Conservation (phyloP, 306 rosid species). For the Corylus americana region DNA sequence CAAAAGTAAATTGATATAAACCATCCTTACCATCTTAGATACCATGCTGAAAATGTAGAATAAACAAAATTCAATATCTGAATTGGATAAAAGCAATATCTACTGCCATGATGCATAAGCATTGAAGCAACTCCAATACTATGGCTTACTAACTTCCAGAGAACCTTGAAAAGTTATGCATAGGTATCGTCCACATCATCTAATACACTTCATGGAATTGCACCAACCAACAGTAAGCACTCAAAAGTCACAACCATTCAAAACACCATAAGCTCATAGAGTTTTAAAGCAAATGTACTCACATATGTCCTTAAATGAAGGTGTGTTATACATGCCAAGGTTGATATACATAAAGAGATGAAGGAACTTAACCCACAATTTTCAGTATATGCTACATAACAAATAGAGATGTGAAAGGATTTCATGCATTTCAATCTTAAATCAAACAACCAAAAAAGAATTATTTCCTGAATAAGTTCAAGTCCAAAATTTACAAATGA, state of each 20-base stretch:
- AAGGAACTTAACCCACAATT: neutral
- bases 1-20: slow-evolving; percentile 40
- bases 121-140: neutral
- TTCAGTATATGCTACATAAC: neutral
- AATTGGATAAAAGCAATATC: slow-evolving; percentile 16
- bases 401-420: neutral
- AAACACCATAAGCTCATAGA: neutral
- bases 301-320: neutral
- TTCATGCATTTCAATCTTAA: neutral
- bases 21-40: slow-evolving; percentile 23
- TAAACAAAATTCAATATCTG: slow-evolving; percentile 24
- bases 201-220: neutral
- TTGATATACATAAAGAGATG: neutral
- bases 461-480: neutral
- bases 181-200: neutral
- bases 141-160: neutral
- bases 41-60: slow-evolving; percentile 19
- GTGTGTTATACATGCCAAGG: neutral
- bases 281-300: neutral
- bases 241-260: neutral
- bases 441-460: neutral
- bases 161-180: neutral
- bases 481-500: neutral
- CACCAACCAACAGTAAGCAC: neutral
- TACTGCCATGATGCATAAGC: neutral